Base-by-base conservation (phyloP, 1,284 basidiomycete species). In the Inonotus hispidus region DNA sequence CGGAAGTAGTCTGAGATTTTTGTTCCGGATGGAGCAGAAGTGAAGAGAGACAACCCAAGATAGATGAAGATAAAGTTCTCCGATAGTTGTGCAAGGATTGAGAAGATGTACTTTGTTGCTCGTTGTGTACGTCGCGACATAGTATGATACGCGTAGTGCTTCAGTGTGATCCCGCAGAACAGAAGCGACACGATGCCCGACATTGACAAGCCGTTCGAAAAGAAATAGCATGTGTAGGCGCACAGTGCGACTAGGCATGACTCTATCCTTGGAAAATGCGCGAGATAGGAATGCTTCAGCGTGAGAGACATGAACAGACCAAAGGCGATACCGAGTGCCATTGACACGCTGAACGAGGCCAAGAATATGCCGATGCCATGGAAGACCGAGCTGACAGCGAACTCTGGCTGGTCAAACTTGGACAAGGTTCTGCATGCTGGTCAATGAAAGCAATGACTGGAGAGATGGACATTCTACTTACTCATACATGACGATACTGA, bases 61-160 rank as follows among this genome's bases (percentile, higher is more conserved):
- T 99, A 99, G 71, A 99, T 95, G 78, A 99, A 99, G 75, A 99
- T 98, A 72, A 99, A 99, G 74, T 99, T 99, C 77, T 99, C 97
- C 25, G 93, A 94, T 23, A 99, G 84, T 70, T 95, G 91, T 0
- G 95, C 94, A 53, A 97, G 85, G 0, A 91, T 92, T 2, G 87
- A 86, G 75, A 97, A 98, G 65, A 97, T 91, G 78, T 95, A 97
- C 72, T 96, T 95, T n/a, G 92, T 94, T 11, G 95, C 92, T 49
- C 91, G 82, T 71, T 99, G 97, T 0, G 97, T 98, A 59, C 92
- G 85, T 27, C 84, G 84, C 3, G 95, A 98, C 96, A 99, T 99
- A 61, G 93, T 99, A 78, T 98, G 95, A 72, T 98, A 98, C 2
- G 96, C 96, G 70, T 99, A 99, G 73, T 99, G 97, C 75, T 99